phyloP scores from a whole-genome alignment of 108 stramenopile genomes.

The Cyclostephanos invisitatus region DNA sequence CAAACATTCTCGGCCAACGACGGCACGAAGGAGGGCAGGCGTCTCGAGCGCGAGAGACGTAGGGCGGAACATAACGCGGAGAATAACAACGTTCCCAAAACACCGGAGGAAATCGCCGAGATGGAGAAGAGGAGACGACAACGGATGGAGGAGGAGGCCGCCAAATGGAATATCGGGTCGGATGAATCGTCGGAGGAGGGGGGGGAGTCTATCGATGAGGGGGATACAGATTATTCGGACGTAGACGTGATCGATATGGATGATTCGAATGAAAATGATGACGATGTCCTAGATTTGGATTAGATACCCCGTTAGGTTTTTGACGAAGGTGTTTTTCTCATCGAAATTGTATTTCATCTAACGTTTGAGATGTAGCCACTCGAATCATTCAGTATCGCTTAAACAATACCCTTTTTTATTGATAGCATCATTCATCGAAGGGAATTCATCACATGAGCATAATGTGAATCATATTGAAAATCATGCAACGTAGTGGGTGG shows the following conservation, averaged over 20 bases:
- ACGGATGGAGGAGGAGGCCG: conserved; percentile 82
- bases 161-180: conserved; percentile 81
- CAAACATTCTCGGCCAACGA: conserved; percentile 63
- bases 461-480: too few relatives aligned
- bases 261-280: conserved; percentile 55
- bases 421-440: not conserved
- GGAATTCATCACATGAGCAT: not conserved
- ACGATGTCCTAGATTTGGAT: conserved; percentile 82
- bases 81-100: conserved; percentile 72
- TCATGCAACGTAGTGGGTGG: too few relatives aligned
- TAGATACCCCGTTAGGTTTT: conserved; percentile 13
- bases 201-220: conserved; percentile 50
- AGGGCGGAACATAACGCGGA: conserved; percentile 67
- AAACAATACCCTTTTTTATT: not conserved
- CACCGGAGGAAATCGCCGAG: conserved; percentile 86
- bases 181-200: conserved; percentile 62
- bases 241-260: conserved; percentile 30
- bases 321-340: not conserved
- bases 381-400: not conserved
- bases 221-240: conserved; percentile 24
- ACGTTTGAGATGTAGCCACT: not conserved
- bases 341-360: not conserved
- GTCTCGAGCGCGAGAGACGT: conserved; percentile 79
- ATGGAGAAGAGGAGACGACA: conserved; percentile 77
- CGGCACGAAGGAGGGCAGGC: conserved; percentile 74